phyloP scores from a whole-genome alignment of 2,329 filamentous ascomycete genomes.

The Trichoderma simmonsii region DNA sequence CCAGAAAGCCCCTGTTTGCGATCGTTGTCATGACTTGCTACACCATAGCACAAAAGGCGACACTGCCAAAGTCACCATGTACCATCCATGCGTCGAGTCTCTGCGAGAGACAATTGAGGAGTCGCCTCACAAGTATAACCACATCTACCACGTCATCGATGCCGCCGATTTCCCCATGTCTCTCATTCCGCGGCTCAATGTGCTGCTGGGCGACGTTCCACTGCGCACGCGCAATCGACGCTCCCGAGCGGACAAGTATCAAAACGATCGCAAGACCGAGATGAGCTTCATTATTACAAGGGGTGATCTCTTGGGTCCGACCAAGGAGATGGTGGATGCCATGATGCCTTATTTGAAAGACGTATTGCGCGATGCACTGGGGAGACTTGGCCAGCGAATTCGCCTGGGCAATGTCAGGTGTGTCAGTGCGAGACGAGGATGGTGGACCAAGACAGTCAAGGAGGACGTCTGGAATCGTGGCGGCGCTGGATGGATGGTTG shows the following conservation, averaged over 20 bases:
- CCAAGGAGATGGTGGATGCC: constrained; percentile 76
- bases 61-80: constrained; percentile 55
- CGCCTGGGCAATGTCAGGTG: constrained; percentile 84
- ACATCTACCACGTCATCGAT: constrained; percentile 93
- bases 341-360: constrained; percentile 82
- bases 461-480: constrained; percentile 81
- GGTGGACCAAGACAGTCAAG: constrained; percentile 88
- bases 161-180: constrained; percentile 97
- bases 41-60: constrained; percentile 65
- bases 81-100: constrained; percentile 76
- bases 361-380: constrained; percentile 73
- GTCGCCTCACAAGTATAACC: constrained; percentile 85
- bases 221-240: constrained; percentile 79
- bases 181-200: constrained; percentile 71
- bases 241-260: constrained; percentile 63
- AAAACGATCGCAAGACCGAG: constrained; percentile 65
- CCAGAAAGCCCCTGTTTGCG: constrained; percentile 63
- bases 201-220: constrained; percentile 66
- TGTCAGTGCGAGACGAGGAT: constrained; percentile 79
- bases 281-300: constrained; percentile 90
- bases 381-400: constrained; percentile 62
- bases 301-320: constrained; percentile 79
- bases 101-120: constrained; percentile 82
- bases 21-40: constrained; percentile 78
- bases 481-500: constrained; percentile 90